phyloP scores from a whole-genome alignment of 1,284 basidiomycete genomes.

The Malassezia equina region DNA sequence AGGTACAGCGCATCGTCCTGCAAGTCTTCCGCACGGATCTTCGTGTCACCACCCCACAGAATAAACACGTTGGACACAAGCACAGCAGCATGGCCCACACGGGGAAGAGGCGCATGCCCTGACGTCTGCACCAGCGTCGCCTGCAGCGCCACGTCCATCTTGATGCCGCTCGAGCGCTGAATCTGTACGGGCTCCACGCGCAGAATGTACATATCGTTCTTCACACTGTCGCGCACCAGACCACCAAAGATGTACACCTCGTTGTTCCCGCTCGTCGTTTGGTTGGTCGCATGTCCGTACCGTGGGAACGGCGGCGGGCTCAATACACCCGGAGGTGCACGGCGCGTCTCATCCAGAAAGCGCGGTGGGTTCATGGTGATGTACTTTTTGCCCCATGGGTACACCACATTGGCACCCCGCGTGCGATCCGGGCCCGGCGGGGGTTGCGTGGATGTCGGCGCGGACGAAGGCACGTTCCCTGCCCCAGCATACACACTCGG shows the following conservation, averaged over 20 bases:
- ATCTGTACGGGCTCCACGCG: conserved; percentile 53
- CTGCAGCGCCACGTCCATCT: conserved; percentile 53
- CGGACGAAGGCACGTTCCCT: too few relatives aligned
- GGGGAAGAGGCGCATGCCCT: conserved; percentile 76
- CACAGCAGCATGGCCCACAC: conserved; percentile 91
- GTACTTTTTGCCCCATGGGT: conserved; percentile 44
- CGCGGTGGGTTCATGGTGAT: conserved; percentile 44
- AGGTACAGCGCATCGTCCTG: conserved; percentile 91
- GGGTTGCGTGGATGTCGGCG: neutral
- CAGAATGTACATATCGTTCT: conserved; percentile 75
- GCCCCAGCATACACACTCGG: too few relatives aligned
- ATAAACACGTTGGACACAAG: conserved; percentile 91
- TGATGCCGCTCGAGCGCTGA: conserved; percentile 53
- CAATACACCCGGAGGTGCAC: conserved; percentile 40
- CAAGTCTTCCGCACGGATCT: conserved; percentile 61
- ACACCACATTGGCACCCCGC: conserved; percentile 32
- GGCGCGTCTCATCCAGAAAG: conserved; percentile 43
- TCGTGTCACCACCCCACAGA: conserved; percentile 95
- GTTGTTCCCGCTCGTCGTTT: conserved; percentile 62
- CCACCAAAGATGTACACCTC: conserved; percentile 96
- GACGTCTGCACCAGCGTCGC: conserved; percentile 56
- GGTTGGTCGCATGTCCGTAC: conserved; percentile 91
- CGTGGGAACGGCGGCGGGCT: conserved; percentile 71
- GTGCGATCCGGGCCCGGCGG: neutral
- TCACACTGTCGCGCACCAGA: conserved; percentile 77